Percentiles rank a stretch among this genome's conserved stretches.
Evolutionary conservation across 1,139 yeast genomes (phyloP).

Genomic region (Pneumocystis wakefieldiae): DNA sequence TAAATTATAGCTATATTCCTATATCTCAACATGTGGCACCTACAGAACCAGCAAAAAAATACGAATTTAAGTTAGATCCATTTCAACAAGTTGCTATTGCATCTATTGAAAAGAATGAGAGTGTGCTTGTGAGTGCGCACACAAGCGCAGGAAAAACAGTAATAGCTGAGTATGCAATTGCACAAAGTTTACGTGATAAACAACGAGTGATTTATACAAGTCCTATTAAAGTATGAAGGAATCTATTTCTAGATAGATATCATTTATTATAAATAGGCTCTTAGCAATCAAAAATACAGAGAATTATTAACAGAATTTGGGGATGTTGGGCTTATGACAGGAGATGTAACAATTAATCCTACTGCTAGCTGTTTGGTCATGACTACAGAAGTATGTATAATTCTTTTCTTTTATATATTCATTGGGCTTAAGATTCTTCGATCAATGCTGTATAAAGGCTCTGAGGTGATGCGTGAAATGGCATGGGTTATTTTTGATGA

Average conservation of each 20-base stretch:
- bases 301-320: slow-evolving; percentile 84
- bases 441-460: slow-evolving; percentile 90
- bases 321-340: slow-evolving; percentile 94
- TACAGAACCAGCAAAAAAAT: slow-evolving; percentile 50
- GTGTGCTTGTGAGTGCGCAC: slow-evolving; percentile 96
- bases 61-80: slow-evolving; percentile 86
- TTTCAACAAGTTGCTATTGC: slow-evolving; percentile 93
- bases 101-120: slow-evolving; percentile 83
- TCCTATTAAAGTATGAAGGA: slow-evolving; percentile 63
- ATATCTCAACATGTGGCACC: slow-evolving; percentile 62
- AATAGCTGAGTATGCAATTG: slow-evolving; percentile 97
- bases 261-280: slow-evolving; percentile 13
- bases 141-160: slow-evolving; percentile 99
- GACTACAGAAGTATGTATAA: slow-evolving; percentile 56
- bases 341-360: slow-evolving; percentile 93
- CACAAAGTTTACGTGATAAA: slow-evolving; percentile 76
- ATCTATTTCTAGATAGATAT: neutral
- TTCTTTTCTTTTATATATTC: slow-evolving; percentile 45
- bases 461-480: slow-evolving; percentile 82
- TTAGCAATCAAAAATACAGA: slow-evolving; percentile 90
- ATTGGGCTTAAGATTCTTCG: slow-evolving; percentile 51
- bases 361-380: slow-evolving; percentile 93
- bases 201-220: slow-evolving; percentile 94
- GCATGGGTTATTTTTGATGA: slow-evolving; percentile 96
- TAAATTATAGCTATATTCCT: slow-evolving; percentile 73